A percentile compares a stretch with the other conserved stretches of the same genome.
Evolutionary conservation across 257 asterid species (phyloP).

Genomic region (Leonotis leonurus): DNA sequence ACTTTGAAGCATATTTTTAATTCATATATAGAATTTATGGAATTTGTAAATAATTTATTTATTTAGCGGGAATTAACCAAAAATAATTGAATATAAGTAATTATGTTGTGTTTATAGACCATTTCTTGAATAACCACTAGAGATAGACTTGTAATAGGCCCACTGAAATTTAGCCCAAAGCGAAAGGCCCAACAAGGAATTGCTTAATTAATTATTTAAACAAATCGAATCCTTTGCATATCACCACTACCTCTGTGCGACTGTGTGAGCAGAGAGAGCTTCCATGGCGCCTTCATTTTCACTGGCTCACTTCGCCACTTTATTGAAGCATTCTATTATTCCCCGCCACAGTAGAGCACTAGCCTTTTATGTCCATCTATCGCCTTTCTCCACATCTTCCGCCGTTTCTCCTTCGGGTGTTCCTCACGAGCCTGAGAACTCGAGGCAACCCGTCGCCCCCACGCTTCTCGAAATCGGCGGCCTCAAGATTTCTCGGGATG

Average conservation of each 20-base stretch:
- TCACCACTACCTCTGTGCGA: constrained; percentile 1
- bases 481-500: constrained; percentile 51
- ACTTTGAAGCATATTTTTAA: too few relatives aligned
- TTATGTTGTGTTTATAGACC: too few relatives aligned
- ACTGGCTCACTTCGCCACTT: constrained; percentile 34
- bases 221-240: background rate
- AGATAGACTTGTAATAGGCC: too few relatives aligned
- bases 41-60: too few relatives aligned
- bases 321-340: constrained; percentile 34
- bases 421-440: constrained; percentile 21
- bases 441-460: constrained; percentile 36
- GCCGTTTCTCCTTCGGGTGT: constrained; percentile 19
- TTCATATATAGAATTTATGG: too few relatives aligned
- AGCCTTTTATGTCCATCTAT: constrained; percentile 27
- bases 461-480: too few relatives aligned
- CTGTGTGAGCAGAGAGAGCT: background rate
- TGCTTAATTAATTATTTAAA: constrained; percentile 21
- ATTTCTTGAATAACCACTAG: too few relatives aligned
- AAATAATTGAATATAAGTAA: too few relatives aligned
- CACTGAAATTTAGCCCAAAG: too few relatives aligned
- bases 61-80: too few relatives aligned
- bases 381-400: constrained; percentile 36
- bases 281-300: constrained; percentile 45
- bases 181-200: too few relatives aligned
- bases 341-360: constrained; percentile 29